Percentiles rank a stretch among this genome's conserved stretches.
phyloP scores from a whole-genome alignment of 352 stramenopile genomes.

The Thalassiosira mediterranea region DNA sequence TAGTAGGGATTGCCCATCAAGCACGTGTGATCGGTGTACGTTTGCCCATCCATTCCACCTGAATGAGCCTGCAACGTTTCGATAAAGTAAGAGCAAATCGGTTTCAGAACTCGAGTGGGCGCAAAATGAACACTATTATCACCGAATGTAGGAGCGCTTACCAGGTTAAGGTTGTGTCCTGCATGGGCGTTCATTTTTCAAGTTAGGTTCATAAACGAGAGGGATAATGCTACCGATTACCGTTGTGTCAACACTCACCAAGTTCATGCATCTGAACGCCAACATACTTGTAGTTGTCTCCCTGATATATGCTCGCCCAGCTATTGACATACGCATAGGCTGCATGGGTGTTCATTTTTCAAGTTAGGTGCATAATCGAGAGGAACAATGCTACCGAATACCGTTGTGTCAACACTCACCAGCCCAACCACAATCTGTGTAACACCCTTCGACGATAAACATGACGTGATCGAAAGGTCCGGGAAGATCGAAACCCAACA shows the following conservation, averaged over 20 bases:
- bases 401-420: conserved; percentile 4
- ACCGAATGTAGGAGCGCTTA: neutral
- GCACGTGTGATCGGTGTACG: conserved; percentile 49
- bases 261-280: conserved; percentile 41
- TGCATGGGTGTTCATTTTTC: conserved; percentile 9
- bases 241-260: too few relatives aligned
- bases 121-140: neutral
- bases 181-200: too few relatives aligned
- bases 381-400: conserved; percentile 58
- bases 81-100: too few relatives aligned
- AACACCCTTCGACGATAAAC: conserved; percentile 45
- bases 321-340: conserved; percentile 41
- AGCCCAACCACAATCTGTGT: conserved; percentile 26
- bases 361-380: conserved; percentile 38
- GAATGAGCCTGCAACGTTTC: conserved; percentile 19
- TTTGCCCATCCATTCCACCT: conserved; percentile 38
- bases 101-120: too few relatives aligned
- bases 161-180: conserved; percentile 50
- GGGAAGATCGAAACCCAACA: conserved; percentile 28
- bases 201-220: too few relatives aligned
- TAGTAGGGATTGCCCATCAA: conserved; percentile 52
- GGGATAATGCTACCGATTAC: too few relatives aligned
- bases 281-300: conserved; percentile 35
- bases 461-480: conserved; percentile 46
- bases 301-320: conserved; percentile 35